Conservation (phyloP, 176 grass and related monocot species). For the Avena atlantica region DNA sequence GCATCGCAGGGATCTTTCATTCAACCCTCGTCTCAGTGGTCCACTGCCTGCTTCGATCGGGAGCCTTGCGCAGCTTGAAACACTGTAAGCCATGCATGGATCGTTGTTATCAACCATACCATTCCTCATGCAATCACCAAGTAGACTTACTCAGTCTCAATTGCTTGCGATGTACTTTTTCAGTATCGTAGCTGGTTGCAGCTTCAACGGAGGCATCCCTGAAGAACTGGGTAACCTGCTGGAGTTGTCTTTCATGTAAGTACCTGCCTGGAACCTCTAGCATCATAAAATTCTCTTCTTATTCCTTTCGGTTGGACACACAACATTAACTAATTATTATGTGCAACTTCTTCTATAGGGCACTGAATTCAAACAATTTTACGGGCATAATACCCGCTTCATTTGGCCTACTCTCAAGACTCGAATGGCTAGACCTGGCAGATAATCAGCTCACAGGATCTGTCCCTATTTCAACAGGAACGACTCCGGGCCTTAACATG, state of each 20-base stretch:
- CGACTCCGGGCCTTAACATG: conserved; percentile 43
- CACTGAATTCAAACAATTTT: conserved; percentile 66
- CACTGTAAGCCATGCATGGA: conserved; percentile 38
- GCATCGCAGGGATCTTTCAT: conserved; percentile 64
- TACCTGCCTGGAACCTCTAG: background rate
- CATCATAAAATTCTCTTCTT: background rate
- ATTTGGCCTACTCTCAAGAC: conserved; percentile 45
- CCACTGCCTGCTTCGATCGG: conserved; percentile 43
- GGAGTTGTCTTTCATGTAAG: conserved; percentile 56
- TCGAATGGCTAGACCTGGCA: conserved; percentile 58
- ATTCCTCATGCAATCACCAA: background rate
- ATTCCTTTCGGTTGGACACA: background rate
- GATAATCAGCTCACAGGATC: conserved; percentile 57
- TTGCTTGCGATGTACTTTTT: background rate
- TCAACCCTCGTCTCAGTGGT: conserved; percentile 49
- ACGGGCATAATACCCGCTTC: conserved; percentile 47
- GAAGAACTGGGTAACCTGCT: conserved; percentile 46
- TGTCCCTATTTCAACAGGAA: conserved; percentile 47
- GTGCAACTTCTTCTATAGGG: conserved; percentile 26
- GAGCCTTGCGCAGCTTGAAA: conserved; percentile 35
- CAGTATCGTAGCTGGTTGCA: conserved; percentile 56
- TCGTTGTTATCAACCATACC: background rate
- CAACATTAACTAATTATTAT: background rate
- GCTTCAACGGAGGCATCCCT: conserved; percentile 55
- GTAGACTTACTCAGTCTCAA: background rate